Conservation (phyloP, 1,284 basidiomycete genomes). For the Anthracocystis walkeri region DNA sequence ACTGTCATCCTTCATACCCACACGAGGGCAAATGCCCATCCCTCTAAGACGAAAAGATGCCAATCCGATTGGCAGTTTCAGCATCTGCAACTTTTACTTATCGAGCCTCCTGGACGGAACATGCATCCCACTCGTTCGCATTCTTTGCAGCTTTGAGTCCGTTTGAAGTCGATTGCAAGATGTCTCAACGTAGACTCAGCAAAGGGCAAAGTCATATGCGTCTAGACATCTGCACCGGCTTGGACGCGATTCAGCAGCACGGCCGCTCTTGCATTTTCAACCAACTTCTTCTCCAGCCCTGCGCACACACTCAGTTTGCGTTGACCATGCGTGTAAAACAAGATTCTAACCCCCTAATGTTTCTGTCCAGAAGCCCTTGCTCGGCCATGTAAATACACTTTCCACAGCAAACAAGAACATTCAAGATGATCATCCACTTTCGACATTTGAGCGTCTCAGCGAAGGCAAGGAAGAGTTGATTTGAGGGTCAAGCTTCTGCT, state of each 20-base stretch:
- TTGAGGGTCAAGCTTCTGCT: not conserved
- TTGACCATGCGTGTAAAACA: slow-evolving; percentile 36
- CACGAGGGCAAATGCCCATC: slow-evolving; percentile 16
- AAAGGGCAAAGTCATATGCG: not conserved
- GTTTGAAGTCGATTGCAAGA: not conserved
- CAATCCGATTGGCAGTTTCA: not conserved
- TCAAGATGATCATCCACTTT: slow-evolving; percentile 18
- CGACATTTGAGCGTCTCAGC: too few species aligned
- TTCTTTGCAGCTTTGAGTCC: slow-evolving; percentile 3
- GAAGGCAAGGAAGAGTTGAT: not conserved
- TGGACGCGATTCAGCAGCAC: not conserved
- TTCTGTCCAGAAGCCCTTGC: slow-evolving; percentile 2
- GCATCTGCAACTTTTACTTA: slow-evolving; percentile 16
- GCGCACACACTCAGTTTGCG: not conserved
- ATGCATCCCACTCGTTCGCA: slow-evolving; percentile 7
- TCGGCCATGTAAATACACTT: slow-evolving; percentile 31
- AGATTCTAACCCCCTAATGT: not conserved
- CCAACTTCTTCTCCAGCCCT: not conserved
- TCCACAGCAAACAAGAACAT: slow-evolving; percentile 30
- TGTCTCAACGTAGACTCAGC: slow-evolving; percentile 1
- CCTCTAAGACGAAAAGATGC: not conserved
- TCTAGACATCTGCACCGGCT: not conserved
- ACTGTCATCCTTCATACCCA: slow-evolving; percentile 29
- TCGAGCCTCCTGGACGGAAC: slow-evolving; percentile 24
- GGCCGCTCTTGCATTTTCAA: not conserved